Percentiles rank a stretch among this genome's conserved stretches.
Conservation (phyloP, 495 filamentous ascomycete species). For the Xanthoparmelia taractica region DNA sequence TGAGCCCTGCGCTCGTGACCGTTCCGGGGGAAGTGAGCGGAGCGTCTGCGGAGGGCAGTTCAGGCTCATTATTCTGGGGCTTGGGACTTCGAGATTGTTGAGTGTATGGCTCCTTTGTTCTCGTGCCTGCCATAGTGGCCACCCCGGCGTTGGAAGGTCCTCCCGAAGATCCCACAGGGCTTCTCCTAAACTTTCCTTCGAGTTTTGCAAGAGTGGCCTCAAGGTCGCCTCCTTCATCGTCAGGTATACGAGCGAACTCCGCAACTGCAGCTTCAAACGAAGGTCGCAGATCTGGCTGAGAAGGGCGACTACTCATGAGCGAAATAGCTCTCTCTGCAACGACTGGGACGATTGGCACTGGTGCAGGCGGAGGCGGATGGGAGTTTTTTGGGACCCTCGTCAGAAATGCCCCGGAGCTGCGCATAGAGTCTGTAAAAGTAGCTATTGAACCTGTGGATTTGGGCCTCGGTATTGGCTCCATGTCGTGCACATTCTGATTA, state of each 20-base stretch:
- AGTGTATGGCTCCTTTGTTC: background rate
- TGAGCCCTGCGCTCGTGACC: background rate
- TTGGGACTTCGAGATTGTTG: background rate
- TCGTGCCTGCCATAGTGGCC: background rate
- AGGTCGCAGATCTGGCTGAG: slow-evolving; percentile 67
- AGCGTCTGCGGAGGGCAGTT: background rate
- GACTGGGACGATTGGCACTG: slow-evolving; percentile 31
- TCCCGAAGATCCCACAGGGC: slow-evolving; percentile 19
- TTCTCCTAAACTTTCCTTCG: slow-evolving; percentile 74
- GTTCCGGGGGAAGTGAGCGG: background rate
- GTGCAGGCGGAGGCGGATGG: slow-evolving; percentile 20
- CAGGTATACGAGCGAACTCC: slow-evolving; percentile 80
- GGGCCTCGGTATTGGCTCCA: slow-evolving; percentile 54
- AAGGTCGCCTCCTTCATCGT: slow-evolving; percentile 88
- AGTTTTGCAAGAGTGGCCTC: slow-evolving; percentile 88
- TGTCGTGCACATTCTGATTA: slow-evolving; percentile 63
- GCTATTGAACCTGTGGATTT: slow-evolving; percentile 65
- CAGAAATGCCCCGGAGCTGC: slow-evolving; percentile 47
- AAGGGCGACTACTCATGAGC: slow-evolving; percentile 66
- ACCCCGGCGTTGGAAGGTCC: background rate
- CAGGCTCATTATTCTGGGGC: slow-evolving; percentile 10
- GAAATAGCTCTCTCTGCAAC: slow-evolving; percentile 44
- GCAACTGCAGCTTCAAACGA: slow-evolving; percentile 89
- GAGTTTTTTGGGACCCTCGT: slow-evolving; percentile 17
- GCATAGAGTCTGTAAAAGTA: slow-evolving; percentile 60